Base-by-base conservation (phyloP, 2,329 filamentous ascomycete genomes). In the Colletotrichum australisinense region DNA sequence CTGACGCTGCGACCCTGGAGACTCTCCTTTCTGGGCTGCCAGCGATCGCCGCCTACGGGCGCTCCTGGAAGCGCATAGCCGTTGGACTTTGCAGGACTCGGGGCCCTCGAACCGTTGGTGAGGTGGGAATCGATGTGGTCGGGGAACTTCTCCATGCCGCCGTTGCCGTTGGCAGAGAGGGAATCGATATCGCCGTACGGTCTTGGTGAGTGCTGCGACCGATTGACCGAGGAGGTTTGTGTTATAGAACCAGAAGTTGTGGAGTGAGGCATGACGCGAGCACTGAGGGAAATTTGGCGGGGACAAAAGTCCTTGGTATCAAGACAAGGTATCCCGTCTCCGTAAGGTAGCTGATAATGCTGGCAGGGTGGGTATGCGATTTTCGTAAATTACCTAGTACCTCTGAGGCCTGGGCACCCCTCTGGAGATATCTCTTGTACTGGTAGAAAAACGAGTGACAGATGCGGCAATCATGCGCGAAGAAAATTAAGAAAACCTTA, bases 1-100 rank as follows among this genome's bases (percentile, higher is more conserved):
- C 76, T 78, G n/a, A 80, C 76, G 22, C 75, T 72, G 42, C 77
- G 76, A 76, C 83, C 86, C 75, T 89, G 86, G 78, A 87, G 89
- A 75, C 84, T 86, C 75, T 89, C 86, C 79, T 87, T 90, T 57
- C 89, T 87, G 53, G 89, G 85, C 67, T 90, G 88, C 92, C 92
- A 94, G 76, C 88, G 85, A 75, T 92, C 89, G 67, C 83, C 80
- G 26, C 81, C 80, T 16, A 78, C 76, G 46, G 76, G 70, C 24
- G 76, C 66, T 56, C 78, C 79, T 49, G 77, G 66, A 52, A 64
- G 67, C 32, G 64, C 63, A 66, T 80, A 75, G 55, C 80, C 79
- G 42, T 82, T 82, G 30, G 76, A 76, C 74, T 77, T 79, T 63
- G 76, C 76, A 24, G 78, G 77, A 59, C 74, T 78, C 24, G 73